Conservation (phyloP, 1,284 basidiomycete genomes). For the Naganishia cerealis region DNA sequence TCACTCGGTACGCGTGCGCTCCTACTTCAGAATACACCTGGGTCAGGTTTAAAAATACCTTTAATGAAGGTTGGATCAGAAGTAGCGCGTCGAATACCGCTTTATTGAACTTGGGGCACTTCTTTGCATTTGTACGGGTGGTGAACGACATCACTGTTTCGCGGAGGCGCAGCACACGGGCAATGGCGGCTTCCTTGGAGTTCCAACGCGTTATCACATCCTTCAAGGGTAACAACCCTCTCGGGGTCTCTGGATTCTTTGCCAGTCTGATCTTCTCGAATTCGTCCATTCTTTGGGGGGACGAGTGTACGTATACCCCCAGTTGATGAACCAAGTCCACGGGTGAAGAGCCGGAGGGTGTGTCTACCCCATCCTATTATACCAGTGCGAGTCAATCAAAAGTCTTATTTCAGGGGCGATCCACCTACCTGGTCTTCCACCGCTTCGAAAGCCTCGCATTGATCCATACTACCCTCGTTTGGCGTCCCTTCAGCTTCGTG, state of each 20-base stretch:
- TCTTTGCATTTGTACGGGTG: neutral
- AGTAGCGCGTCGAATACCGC: neutral
- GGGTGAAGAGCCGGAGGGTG: neutral
- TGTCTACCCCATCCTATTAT: neutral
- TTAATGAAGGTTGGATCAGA: neutral
- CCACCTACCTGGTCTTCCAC: neutral
- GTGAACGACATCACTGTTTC: neutral
- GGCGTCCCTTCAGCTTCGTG: too few species aligned
- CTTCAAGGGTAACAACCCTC: constrained; percentile 1
- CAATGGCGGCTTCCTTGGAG: constrained; percentile 13
- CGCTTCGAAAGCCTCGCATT: neutral
- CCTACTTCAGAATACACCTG: neutral
- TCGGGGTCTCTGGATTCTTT: neutral
- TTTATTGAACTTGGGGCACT: neutral
- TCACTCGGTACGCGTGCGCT: neutral
- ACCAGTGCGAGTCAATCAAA: neutral
- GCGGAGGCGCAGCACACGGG: neutral
- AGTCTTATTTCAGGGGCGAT: neutral
- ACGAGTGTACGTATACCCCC: constrained; percentile 1
- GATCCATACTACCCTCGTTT: neutral
- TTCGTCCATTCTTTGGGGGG: neutral
- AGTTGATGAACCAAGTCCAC: neutral
- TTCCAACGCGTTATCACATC: constrained; percentile 15
- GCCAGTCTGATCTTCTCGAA: neutral
- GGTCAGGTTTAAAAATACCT: neutral